Conservation (phyloP, 148 eudicot genomes). For the Polygonum aviculare region DNA sequence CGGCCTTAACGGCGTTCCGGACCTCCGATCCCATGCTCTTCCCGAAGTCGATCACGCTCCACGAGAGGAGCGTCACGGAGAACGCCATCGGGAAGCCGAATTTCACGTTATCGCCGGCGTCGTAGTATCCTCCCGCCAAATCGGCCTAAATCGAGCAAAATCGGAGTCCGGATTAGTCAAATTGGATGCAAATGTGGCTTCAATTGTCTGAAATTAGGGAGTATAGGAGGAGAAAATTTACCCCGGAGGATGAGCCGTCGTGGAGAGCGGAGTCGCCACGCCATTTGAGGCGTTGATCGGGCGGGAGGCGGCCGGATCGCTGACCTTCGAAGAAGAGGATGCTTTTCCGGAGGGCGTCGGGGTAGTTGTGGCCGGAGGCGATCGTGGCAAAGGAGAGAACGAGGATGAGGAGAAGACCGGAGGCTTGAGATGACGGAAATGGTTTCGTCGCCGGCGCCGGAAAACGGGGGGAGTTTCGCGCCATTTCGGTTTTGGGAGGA, state of each 20-base stretch:
- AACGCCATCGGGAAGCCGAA: slow-evolving; percentile 98
- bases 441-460: background rate
- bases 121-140: slow-evolving; percentile 87
- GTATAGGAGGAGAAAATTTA: slow-evolving; percentile 14
- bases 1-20: slow-evolving; percentile 56
- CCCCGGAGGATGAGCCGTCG: slow-evolving; percentile 75
- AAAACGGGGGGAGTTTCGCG: background rate
- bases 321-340: slow-evolving; percentile 96
- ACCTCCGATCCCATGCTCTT: slow-evolving; percentile 53
- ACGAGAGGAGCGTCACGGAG: slow-evolving; percentile 69
- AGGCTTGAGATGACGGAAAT: background rate
- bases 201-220: background rate
- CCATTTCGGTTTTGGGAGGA: background rate
- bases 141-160: slow-evolving; percentile 41
- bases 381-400: background rate
- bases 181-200: background rate
- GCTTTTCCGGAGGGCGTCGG: slow-evolving; percentile 70
- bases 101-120: slow-evolving; percentile 93
- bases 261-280: slow-evolving; percentile 78
- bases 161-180: background rate
- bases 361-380: slow-evolving; percentile 43
- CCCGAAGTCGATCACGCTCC: slow-evolving; percentile 92
- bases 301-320: slow-evolving; percentile 78
- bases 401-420: slow-evolving; percentile 6
- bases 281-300: slow-evolving; percentile 85